Evolutionary conservation across 768 basidiomycete genomes (phyloP), one percentile per base, ranked within the genome.

Genomic region (Trichaptum fuscoviolaceum): DNA sequence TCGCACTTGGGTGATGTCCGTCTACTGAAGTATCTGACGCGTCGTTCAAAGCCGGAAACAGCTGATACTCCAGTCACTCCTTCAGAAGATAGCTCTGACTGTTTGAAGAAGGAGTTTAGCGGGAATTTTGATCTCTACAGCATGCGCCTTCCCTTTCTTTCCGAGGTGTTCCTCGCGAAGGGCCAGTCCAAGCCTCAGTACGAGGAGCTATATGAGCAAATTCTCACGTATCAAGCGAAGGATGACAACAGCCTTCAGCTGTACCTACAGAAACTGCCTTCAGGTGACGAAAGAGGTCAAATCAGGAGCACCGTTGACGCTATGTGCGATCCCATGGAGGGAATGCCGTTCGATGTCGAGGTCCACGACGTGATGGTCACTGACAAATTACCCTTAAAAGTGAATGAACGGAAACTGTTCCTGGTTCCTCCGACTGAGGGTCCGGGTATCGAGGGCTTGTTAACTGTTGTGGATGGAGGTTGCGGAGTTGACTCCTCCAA

Each of bases 71-170:
- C 42, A 6, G 12, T 17, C 35, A 7, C 42, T 52, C 20, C 42
- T 52, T 20, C 42, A 52, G 15, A 52, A 3, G 20, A 20, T 20
- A 20, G 20, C 42, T 52, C 42, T 12, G 42, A 52, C 15, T 6
- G 6, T 12, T 52, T 52, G 20, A 12, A 20, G 20, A 52, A 52
- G 42, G 42, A 52, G 42, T 52, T 52, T 20, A 52, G 42, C 7
- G 79, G 80, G 6, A 80, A 75, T 57, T 79, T 81, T 58, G 80
- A 80, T 70, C 58, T 80, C 35, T 80, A 81, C 65, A 73, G 71
- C 20, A 80, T 79, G 78, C 73, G 75, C 57, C 69, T 81, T 25
- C 75, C 78, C 1, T 77, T 76, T 68, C 75, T 80, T 30, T 63
- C 69, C 68, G 75, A 73, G 25, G 72, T 74, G 57, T 80, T 75